Base-by-base conservation (phyloP, 768 basidiomycete genomes). In the Lactifluus subvellereus region DNA sequence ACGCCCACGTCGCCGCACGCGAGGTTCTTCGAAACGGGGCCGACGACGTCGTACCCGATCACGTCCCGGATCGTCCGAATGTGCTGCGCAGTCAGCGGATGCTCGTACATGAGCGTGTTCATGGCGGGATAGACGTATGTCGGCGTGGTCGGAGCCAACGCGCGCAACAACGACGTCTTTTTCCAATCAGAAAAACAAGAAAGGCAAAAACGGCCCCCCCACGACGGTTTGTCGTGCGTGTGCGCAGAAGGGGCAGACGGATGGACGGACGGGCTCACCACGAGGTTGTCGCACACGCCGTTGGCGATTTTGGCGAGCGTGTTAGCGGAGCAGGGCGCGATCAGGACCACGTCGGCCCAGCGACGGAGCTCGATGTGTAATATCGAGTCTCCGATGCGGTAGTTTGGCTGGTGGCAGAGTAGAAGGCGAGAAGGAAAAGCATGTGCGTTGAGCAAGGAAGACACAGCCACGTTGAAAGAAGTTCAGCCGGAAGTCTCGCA, bases 101-200 rank as follows among this genome's bases (percentile, higher is more conserved):
- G 95, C 62, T 90, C 85, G 71, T 91, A 98, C 96, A 99, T 99
- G 67, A 92, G 78, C 3, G 97, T 98, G 73, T 99, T 99, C 96
- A 98, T 99, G 0, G 96, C 97, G 1, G 96, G 96, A 71, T 95
- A 98, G 42, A 98, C 74, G 70, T 88, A 93, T 7, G 92, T 94
- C 7, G 90, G 89, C 0, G 92, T 97, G 6, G 82, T 79, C 0
- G 94, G 91, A 3, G 89, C 79, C 0, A 96, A 77, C 0, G 93
- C 95, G 22, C 93, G 85, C 64, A 97, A 81, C 4, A 97, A 80
- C 14, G 93, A 88, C 11, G 85, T 88, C 87, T 88, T 37, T 20
- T 2, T 40, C 38, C 11, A 13, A 43, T 4, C 42, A 18, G 16
- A 43, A 40, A 43, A 5, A 43, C 1, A 7, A 5, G 4, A 43